A percentile compares a stretch with the other conserved stretches of the same genome.
Conservation (phyloP, 2,329 filamentous ascomycete genomes). For the Tricladium varicosporioides region DNA sequence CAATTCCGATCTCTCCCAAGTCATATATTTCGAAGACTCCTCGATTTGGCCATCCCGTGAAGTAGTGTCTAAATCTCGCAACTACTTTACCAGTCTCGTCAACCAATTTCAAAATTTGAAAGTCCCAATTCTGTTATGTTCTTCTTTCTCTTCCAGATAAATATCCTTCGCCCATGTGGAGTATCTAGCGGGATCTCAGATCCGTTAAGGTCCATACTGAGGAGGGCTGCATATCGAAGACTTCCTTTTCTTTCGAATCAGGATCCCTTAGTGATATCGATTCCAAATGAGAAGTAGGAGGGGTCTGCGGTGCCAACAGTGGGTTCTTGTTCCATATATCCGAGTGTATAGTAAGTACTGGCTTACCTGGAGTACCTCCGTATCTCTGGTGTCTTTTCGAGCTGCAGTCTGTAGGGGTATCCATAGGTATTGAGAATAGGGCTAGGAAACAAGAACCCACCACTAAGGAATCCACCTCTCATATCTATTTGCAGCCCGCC, state of each 20-base stretch:
- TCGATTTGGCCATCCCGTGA: not conserved
- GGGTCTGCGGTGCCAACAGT: not conserved
- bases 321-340: not conserved
- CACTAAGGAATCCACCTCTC: too few species aligned
- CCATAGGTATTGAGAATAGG: too few species aligned
- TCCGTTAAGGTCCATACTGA: not conserved
- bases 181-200: not conserved
- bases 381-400: too few species aligned
- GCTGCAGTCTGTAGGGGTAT: too few species aligned
- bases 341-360: not conserved
- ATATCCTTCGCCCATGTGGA: not conserved
- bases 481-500: too few species aligned
- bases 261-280: not conserved
- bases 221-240: not conserved
- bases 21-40: not conserved
- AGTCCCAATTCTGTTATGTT: not conserved
- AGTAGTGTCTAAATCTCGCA: not conserved
- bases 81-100: not conserved
- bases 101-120: not conserved
- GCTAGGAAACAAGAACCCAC: too few species aligned
- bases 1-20: not conserved
- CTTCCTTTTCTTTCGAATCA: not conserved
- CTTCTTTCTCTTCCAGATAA: not conserved
- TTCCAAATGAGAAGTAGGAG: not conserved
- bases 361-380: not conserved